These are phyloP conservation scores for Perilla frutescens DNA, from an alignment of 257 asterid species.

Conservation along the genomic window DNA sequence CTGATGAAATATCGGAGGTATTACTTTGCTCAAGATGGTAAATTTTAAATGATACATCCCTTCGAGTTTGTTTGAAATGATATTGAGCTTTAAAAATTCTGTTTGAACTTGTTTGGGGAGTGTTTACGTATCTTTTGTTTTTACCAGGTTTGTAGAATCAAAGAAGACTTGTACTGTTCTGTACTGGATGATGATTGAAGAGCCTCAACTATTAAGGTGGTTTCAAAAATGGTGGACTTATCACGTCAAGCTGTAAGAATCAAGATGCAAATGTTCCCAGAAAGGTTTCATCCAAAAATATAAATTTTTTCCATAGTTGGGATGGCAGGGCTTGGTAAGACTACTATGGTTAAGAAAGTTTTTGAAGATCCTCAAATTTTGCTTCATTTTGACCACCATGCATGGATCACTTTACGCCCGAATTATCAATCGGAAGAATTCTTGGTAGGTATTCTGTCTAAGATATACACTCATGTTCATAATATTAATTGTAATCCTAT, in stretches of 20 bases:
- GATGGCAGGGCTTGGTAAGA: conserved; percentile 11
- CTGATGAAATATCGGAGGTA: conserved; percentile 11
- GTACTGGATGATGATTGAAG: neutral
- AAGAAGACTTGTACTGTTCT: neutral
- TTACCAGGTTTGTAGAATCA: neutral
- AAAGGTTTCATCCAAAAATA: neutral
- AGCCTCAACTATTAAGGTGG: neutral
- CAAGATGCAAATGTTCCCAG: neutral
- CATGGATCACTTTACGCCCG: neutral
- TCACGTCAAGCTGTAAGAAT: no score
- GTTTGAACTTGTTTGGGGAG: no score
- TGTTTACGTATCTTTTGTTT: neutral
- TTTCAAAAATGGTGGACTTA: neutral
- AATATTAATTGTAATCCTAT: no score
- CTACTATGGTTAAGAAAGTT: neutral
- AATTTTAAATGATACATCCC: no score
- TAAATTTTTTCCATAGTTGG: neutral
- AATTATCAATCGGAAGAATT: neutral
- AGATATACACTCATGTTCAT: neutral
- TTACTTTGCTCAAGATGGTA: no score
- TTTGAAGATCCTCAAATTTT: neutral
- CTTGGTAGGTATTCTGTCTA: neutral
- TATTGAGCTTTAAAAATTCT: no score
- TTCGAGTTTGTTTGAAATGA: no score
- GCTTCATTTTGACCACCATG: neutral